Evolutionary conservation across 2,329 filamentous ascomycete genomes (phyloP).

Genomic region (Aspergillus terreus): DNA sequence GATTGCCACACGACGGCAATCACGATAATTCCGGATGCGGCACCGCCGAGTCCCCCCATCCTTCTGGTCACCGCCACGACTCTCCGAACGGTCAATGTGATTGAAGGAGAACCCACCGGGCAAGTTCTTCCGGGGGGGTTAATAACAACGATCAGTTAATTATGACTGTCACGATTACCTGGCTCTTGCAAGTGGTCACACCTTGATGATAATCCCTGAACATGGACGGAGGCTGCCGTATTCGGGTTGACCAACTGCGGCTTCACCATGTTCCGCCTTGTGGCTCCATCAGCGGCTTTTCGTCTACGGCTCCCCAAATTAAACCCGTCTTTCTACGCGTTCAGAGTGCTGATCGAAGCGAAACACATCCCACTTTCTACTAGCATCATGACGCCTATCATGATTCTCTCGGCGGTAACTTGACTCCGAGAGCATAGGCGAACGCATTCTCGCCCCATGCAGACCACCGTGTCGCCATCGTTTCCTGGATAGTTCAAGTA

Average conservation of each 20-base stretch:
- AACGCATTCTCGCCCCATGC: background rate
- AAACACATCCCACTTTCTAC: background rate
- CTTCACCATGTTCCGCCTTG: background rate
- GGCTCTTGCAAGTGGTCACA: background rate
- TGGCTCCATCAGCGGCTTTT: background rate
- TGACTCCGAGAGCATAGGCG: background rate
- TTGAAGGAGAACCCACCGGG: too few relatives aligned
- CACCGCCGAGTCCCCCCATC: background rate
- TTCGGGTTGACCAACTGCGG: background rate
- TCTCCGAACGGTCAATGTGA: too few relatives aligned
- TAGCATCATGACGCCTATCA: background rate
- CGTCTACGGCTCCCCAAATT: too few relatives aligned
- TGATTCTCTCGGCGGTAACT: background rate
- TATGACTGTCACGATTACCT: background rate
- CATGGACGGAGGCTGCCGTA: background rate
- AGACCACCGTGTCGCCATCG: background rate
- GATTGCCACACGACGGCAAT: constrained; percentile 2
- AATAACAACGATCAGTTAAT: background rate
- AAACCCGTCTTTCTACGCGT: background rate
- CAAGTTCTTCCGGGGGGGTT: too few relatives aligned
- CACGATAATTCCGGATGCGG: constrained; percentile 1
- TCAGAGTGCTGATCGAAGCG: background rate
- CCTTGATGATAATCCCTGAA: background rate
- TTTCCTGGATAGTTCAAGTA: background rate
- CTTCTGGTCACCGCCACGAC: constrained; percentile 2